phyloP scores from a whole-genome alignment of 129 eudicot species.

The Chrysanthemum seticuspe region DNA sequence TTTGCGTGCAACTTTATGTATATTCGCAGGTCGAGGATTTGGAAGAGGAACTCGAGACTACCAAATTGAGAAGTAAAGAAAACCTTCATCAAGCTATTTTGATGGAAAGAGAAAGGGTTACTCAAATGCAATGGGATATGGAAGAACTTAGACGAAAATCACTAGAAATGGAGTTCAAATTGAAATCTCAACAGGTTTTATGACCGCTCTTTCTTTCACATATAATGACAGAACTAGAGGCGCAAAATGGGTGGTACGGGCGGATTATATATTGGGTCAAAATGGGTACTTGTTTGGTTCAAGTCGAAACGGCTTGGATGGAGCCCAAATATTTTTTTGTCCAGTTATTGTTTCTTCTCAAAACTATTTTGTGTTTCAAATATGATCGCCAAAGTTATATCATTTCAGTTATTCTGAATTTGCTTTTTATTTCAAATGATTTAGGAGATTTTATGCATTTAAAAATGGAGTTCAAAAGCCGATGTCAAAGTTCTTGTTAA shows the following conservation, averaged over 20 bases:
- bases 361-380: too few species aligned
- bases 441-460: neutral
- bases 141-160: constrained; percentile 87
- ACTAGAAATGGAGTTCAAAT: constrained; percentile 73
- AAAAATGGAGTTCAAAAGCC: constrained; percentile 51
- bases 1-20: constrained; percentile 1
- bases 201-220: neutral
- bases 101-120: constrained; percentile 80
- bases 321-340: neutral
- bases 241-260: neutral
- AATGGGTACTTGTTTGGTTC: neutral
- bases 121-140: constrained; percentile 99
- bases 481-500: constrained; percentile 6
- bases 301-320: neutral
- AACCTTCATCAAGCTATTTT: constrained; percentile 86
- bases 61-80: constrained; percentile 84
- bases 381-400: too few species aligned
- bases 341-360: neutral
- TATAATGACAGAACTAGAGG: neutral
- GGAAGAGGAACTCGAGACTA: constrained; percentile 92
- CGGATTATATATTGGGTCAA: neutral
- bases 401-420: too few species aligned
- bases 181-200: constrained; percentile 71
- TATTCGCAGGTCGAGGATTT: constrained; percentile 82
- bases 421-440: neutral